A percentile compares a stretch with the other conserved stretches of the same genome.
Conservation (phyloP, 2,329 filamentous ascomycete species). For the Fusarium anthophilum region DNA sequence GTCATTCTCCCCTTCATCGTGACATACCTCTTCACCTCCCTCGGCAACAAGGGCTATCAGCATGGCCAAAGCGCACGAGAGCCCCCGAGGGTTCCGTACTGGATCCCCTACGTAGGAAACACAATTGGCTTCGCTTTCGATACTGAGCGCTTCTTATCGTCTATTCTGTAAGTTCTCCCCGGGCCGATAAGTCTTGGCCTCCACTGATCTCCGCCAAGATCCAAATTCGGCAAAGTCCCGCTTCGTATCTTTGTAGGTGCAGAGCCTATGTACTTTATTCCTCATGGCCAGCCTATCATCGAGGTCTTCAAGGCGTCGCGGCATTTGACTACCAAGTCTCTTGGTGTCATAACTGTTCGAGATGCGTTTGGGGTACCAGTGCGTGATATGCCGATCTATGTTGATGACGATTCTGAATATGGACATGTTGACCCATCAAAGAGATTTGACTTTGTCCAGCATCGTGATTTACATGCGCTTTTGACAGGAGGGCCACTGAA, state of each 20-base stretch:
- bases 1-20: background rate
- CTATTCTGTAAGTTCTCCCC: background rate
- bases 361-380: slow-evolving; percentile 28
- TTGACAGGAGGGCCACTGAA: slow-evolving; percentile 11
- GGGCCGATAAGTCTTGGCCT: accelerated
- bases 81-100: slow-evolving; percentile 27
- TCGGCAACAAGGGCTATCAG: slow-evolving; percentile 4
- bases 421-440: slow-evolving; percentile 4
- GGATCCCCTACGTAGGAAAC: slow-evolving; percentile 25
- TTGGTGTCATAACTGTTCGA: slow-evolving; percentile 26
- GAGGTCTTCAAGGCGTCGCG: slow-evolving; percentile 29
- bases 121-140: slow-evolving; percentile 25
- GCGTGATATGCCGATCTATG: slow-evolving; percentile 10
- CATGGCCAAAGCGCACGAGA: background rate
- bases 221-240: slow-evolving; percentile 29
- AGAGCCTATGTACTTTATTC: slow-evolving; percentile 32
- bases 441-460: slow-evolving; percentile 23
- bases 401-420: slow-evolving; percentile 6
- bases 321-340: slow-evolving; percentile 19
- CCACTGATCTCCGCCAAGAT: slow-evolving; percentile 6
- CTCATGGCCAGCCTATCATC: slow-evolving; percentile 19
- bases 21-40: slow-evolving; percentile 14
- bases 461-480: slow-evolving; percentile 15
- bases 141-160: slow-evolving; percentile 24
- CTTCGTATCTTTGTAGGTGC: slow-evolving; percentile 26